phyloP scores from a whole-genome alignment of 1,139 yeast genomes.

The Kluyveromyces sp. region DNA sequence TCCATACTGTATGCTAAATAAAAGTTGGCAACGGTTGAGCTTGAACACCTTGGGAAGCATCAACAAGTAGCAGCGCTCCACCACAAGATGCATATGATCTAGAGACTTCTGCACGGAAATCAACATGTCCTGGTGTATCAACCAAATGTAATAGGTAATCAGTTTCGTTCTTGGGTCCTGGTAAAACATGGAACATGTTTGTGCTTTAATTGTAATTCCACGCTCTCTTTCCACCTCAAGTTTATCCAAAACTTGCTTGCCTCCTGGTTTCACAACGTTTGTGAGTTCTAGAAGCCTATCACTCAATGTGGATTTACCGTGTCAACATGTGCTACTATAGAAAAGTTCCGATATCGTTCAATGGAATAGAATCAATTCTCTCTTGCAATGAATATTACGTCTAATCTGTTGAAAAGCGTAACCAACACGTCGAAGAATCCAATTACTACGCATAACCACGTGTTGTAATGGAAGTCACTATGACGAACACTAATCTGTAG shows the following conservation, averaged over 20 bases:
- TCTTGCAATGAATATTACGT: slow-evolving; percentile 30
- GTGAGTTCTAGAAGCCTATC: slow-evolving; percentile 83
- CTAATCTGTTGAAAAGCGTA: neutral
- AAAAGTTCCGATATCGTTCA: slow-evolving; percentile 77
- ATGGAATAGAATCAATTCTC: slow-evolving; percentile 62
- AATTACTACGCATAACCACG: neutral
- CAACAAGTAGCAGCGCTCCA: slow-evolving; percentile 84
- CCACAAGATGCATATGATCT: slow-evolving; percentile 94
- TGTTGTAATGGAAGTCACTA: neutral
- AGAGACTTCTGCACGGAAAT: slow-evolving; percentile 88
- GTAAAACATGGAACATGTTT: slow-evolving; percentile 90
- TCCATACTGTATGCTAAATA: slow-evolving; percentile 84
- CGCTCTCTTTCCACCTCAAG: slow-evolving; percentile 92
- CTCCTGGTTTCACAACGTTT: slow-evolving; percentile 72
- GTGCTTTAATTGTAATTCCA: slow-evolving; percentile 96
- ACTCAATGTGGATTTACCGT: slow-evolving; percentile 88
- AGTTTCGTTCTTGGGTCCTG: slow-evolving; percentile 44
- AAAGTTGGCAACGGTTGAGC: slow-evolving; percentile 98
- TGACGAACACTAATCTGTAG: neutral
- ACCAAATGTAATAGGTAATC: slow-evolving; percentile 78
- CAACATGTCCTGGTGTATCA: slow-evolving; percentile 98
- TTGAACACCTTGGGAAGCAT: slow-evolving; percentile 94
- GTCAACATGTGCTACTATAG: slow-evolving; percentile 95
- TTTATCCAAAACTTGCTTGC: slow-evolving; percentile 84
- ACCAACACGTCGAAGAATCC: slow-evolving; percentile 1